These are phyloP conservation scores for Polyporus tsugae DNA, from an alignment of 1,284 basidiomycete genomes.

Conservation along the genomic window DNA sequence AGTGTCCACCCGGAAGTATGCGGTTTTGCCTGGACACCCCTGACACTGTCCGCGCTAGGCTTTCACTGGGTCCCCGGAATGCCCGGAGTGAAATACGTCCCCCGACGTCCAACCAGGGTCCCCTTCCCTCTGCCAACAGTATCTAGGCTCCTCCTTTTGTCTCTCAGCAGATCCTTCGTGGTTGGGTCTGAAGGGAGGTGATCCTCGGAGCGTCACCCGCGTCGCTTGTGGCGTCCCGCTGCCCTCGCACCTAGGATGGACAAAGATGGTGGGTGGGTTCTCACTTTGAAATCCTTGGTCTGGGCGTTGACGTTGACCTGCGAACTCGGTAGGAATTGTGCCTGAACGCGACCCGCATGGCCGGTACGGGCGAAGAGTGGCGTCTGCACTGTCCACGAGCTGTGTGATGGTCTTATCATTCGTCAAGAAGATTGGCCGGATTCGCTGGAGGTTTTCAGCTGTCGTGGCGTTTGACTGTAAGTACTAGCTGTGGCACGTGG, in stretches of 20 bases:
- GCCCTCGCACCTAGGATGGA: not conserved
- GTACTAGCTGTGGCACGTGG: not conserved
- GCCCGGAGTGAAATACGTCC: not conserved
- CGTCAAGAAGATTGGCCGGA: not conserved
- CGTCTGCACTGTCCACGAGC: too few species aligned
- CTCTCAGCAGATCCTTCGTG: not conserved
- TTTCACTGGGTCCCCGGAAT: not conserved
- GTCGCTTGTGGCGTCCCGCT: conserved; percentile 2
- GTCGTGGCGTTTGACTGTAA: not conserved
- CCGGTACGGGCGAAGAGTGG: too few species aligned
- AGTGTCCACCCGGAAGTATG: not conserved
- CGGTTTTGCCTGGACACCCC: not conserved
- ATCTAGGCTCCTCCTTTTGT: not conserved
- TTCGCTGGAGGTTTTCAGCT: not conserved
- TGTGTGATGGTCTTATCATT: too few species aligned
- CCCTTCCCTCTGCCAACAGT: too few species aligned
- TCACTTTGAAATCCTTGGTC: not conserved
- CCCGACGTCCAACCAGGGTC: too few species aligned
- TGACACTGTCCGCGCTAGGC: not conserved
- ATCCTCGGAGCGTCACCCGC: not conserved
- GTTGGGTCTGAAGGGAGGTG: not conserved
- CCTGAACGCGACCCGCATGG: too few species aligned
- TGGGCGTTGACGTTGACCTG: not conserved
- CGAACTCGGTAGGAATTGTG: not conserved
- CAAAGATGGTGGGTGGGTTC: not conserved